Evolutionary conservation across 228 moss, liverwort and hornwort genomes (phyloP).

Genomic region (Sphagnum fallax): DNA sequence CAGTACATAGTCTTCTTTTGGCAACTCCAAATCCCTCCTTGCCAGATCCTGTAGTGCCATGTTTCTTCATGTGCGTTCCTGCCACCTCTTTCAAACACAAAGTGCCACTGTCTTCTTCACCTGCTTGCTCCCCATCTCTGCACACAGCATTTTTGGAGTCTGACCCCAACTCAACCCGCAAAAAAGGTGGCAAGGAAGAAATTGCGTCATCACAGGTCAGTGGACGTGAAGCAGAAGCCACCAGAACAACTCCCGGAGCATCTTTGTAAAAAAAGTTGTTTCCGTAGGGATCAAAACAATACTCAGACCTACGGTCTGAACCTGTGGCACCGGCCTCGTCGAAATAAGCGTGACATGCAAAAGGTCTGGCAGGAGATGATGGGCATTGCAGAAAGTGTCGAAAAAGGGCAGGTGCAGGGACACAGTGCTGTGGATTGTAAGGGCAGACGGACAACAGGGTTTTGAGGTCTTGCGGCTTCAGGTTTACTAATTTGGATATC

Average conservation of each 20-base stretch:
- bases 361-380: conserved; percentile 21
- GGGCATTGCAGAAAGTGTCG: conserved; percentile 67
- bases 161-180: conserved; percentile 28
- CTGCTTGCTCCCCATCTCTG: not conserved
- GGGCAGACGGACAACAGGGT: conserved; percentile 42
- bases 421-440: conserved; percentile 40
- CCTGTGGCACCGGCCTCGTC: not conserved
- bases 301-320: conserved; percentile 2
- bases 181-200: conserved; percentile 27
- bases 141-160: not conserved
- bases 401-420: conserved; percentile 49
- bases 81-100: not conserved
- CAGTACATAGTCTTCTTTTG: too few relatives aligned
- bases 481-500: conserved; percentile 24
- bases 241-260: conserved; percentile 65
- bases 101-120: conserved; percentile 4
- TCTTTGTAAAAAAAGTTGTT: conserved; percentile 57
- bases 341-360: conserved; percentile 1
- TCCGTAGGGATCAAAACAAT: conserved; percentile 58
- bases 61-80: not conserved
- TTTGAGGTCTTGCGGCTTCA: conserved; percentile 12
- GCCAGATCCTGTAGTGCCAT: too few relatives aligned
- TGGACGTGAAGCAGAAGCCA: conserved; percentile 16
- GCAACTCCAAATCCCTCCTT: not conserved
- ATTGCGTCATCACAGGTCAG: conserved; percentile 3